Base-by-base conservation (phyloP, 306 rosid species). In the Comarum palustre region DNA sequence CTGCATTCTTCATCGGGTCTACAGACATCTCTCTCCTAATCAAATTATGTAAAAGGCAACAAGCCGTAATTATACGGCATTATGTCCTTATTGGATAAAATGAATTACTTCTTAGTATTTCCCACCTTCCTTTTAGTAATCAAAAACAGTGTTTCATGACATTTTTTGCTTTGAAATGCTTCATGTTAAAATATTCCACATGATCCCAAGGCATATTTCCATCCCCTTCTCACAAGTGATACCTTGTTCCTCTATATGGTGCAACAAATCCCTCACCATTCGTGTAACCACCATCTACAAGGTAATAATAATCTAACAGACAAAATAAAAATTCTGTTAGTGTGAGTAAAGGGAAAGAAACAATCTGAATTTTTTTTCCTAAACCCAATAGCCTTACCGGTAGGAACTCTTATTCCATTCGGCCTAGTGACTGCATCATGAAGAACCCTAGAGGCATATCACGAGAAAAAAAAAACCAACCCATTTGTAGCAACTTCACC, bases 201-300 rank as follows among this genome's bases (percentile, higher is more conserved):
- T 39, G 43, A 39, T 39, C 43, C 11, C 12, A 11, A 50, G 2
- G 31, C 31, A 29, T 29, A 29, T 1, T 29, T 20, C 38, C 12
- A 6, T 12, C 13, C 27, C 68, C 24, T 72, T 72, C 34, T 3
- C 27, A 60, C 4, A 61, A 14, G n/a, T 73, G 69, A 45, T 73
- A 73, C 19, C 20, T 20, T 59, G 34, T 60, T n/a, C 60, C 42
- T 57, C 67, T 61, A 59, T 59, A 42, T 14, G 58, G 57, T 22
- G 68, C 42, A 25, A 72, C 43, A 24, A 58, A 59, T 5, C 55
- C 10, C 15, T 46, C 42, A 59, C 45, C 47, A 58, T 72, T 72
- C 15, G 68, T 59, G 17, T 72, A 72, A 6, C 68, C 25, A 22
- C 9, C 68, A 43, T 72, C 55, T 6, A 59, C 19, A 10, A 72